Base-by-base conservation (phyloP, 139 green algal species). In the Tetradesmus obliquus region DNA sequence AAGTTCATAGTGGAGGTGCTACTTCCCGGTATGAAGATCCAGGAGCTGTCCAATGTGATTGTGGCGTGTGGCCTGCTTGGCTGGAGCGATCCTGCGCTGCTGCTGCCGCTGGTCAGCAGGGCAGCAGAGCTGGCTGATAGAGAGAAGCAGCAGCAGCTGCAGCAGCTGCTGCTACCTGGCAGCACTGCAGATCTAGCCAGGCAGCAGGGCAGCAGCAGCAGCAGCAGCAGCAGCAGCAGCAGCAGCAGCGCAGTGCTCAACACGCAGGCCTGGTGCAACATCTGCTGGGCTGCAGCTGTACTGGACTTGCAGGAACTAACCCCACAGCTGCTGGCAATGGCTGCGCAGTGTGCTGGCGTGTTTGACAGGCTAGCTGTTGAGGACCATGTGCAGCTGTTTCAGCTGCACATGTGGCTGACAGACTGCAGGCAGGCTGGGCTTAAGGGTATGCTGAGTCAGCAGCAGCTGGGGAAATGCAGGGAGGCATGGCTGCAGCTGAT, bases 321-420 rank as follows among this genome's bases (percentile, higher is more conserved):
- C 6, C 20, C 12, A 15, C 62, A 69, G 66, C 71, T 90, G 71
- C 71, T 84, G 71, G 9, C 15, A 5, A 9, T 90, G 51, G 69
- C 86, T 66, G 86, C 53, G 1, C 71, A 54, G 6, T 66, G 71
- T 22, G 9, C 6, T 69, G 24, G 8, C 7, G 55, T 51, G 10
- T n/a, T 79, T 62, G 45, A 17, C 8, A 3, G 66, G 62, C 32
- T 69, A 10, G 24, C 62, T 51, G 24, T 19, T 66, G 5, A 79
- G 3, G 86, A 84, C n/a, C 57, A 74, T 51, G 53, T 90, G 69
- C 86, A 90, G 86, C 71, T 90, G 3, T 90, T 84, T n/a, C 86
- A 90, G 86, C 71, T 90, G 51, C 86, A 90, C 54, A 69, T 90
- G 71, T 90, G 86, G 86, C 51, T 90, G 9, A 24, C 55, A 20